Conservation (phyloP, 352 stramenopile species). For the Globisporangium iwayamae region DNA sequence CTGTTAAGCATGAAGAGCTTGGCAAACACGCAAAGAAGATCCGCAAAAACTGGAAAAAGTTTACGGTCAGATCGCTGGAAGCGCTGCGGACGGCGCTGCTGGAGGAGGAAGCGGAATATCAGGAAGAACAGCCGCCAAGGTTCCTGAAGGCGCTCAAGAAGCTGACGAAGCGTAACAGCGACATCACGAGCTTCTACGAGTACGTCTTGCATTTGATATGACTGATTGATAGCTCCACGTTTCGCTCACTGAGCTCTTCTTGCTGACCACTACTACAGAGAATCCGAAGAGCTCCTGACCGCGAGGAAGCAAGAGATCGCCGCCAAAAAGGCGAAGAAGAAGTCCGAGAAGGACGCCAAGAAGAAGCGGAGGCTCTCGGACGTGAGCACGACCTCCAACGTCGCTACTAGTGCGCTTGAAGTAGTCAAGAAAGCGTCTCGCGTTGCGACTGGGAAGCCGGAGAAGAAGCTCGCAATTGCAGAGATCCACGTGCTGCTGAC, state of each 20-base stretch:
- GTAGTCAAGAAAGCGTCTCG: neutral
- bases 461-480: neutral
- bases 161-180: neutral
- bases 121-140: constrained; percentile 1
- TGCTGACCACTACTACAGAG: neutral
- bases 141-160: constrained; percentile 14
- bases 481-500: constrained; percentile 15
- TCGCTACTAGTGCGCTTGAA: neutral
- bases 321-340: constrained; percentile 21
- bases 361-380: constrained; percentile 24
- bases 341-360: constrained; percentile 16
- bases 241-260: neutral
- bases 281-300: constrained; percentile 10
- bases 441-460: neutral
- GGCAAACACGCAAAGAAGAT: neutral
- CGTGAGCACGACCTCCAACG: neutral
- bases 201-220: neutral
- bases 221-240: neutral
- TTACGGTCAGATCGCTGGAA: neutral
- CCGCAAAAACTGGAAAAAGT: constrained; percentile 1
- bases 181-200: constrained; percentile 5
- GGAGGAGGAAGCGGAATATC: neutral
- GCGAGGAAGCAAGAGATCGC: constrained; percentile 15
- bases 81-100: constrained; percentile 7
- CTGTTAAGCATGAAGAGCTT: neutral